phyloP scores from a whole-genome alignment of 140 eudicot species.

The Ambrosia hybrid region DNA sequence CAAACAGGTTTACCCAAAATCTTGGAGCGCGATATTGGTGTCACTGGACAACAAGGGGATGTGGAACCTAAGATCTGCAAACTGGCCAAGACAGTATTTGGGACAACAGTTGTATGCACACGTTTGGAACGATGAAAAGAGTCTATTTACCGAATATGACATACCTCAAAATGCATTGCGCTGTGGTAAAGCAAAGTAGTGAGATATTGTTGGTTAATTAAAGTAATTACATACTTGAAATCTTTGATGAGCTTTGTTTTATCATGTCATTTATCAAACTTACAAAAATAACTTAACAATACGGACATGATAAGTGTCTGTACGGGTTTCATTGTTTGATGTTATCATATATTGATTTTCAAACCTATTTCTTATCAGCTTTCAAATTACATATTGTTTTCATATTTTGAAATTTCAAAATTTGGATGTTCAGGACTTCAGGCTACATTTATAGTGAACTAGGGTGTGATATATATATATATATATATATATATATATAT shows the following conservation, averaged over 20 bases:
- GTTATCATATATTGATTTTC: too few relatives aligned
- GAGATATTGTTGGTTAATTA: slow-evolving; percentile 3
- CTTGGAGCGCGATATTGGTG: slow-evolving; percentile 61
- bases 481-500: too few relatives aligned
- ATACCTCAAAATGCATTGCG: slow-evolving; percentile 33
- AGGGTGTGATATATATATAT: too few relatives aligned
- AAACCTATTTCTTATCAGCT: too few relatives aligned
- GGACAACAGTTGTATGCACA: slow-evolving; percentile 69
- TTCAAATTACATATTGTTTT: too few relatives aligned
- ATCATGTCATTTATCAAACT: background rate
- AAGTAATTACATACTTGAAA: slow-evolving; percentile 23
- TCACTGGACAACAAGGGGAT: slow-evolving; percentile 68
- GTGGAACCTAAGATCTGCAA: slow-evolving; percentile 77
- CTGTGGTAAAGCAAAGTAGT: slow-evolving; percentile 43
- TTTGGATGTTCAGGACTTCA: too few relatives aligned
- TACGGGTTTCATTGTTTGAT: too few relatives aligned
- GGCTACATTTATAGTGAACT: too few relatives aligned
- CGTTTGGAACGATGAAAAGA: slow-evolving; percentile 46
- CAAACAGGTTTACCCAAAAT: slow-evolving; percentile 66
- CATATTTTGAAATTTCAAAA: too few relatives aligned
- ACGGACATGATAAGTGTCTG: background rate
- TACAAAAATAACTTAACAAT: background rate
- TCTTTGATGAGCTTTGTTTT: background rate
- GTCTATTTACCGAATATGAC: slow-evolving; percentile 32
- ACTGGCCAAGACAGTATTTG: slow-evolving; percentile 54